These are phyloP conservation scores for Fusarium dlaminii DNA, from an alignment of 2,329 filamentous ascomycete genomes.

Conservation along the genomic window DNA sequence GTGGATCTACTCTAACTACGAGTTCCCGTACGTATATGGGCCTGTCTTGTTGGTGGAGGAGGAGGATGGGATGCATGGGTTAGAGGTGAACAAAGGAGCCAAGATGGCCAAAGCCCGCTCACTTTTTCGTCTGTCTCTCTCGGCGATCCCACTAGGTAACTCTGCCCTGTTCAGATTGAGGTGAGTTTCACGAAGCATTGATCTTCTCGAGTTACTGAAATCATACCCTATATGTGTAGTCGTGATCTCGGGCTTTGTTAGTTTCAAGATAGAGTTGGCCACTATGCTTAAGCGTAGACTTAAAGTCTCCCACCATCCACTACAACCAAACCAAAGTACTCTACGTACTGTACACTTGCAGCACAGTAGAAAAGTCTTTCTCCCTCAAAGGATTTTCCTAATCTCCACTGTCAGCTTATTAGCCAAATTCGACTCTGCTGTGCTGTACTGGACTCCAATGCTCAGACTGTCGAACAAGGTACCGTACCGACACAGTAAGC, in stretches of 20 bases:
- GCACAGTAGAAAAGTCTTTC: background rate
- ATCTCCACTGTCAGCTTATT: conserved; percentile 29
- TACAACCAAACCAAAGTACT: background rate
- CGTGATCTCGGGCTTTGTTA: background rate
- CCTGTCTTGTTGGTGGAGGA: conserved; percentile 10
- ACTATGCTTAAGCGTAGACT: conserved; percentile 24
- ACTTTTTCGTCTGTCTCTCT: background rate
- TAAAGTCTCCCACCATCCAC: background rate
- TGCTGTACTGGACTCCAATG: background rate
- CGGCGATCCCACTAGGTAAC: background rate
- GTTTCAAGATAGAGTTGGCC: conserved; percentile 14
- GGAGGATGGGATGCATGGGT: conserved; percentile 9
- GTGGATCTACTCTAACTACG: background rate
- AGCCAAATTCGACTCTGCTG: background rate
- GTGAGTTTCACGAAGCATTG: background rate
- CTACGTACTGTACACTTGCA: background rate
- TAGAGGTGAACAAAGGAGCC: conserved; percentile 29
- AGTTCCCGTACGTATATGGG: conserved; percentile 13
- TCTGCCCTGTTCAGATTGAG: background rate
- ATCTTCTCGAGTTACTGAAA: background rate
- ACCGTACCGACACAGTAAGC: conserved; percentile 23
- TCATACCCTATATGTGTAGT: background rate
- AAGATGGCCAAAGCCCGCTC: conserved; percentile 2
- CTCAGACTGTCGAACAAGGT: background rate
- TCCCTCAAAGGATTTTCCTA: background rate